Evolutionary conservation across 768 basidiomycete genomes (phyloP).

Genomic region (Lentinula detonsa): DNA sequence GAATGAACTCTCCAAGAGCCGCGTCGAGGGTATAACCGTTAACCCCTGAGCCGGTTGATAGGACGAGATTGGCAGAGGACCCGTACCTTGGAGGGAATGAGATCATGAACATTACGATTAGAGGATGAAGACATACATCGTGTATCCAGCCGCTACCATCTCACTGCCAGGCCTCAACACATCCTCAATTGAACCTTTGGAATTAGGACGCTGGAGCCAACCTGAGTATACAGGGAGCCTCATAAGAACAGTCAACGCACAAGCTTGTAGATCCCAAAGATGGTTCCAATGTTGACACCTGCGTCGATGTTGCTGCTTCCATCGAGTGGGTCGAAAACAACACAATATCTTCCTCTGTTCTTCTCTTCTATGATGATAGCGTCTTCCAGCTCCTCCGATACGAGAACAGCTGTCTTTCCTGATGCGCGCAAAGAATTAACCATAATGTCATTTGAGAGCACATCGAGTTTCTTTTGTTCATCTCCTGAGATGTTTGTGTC

Average conservation of each 20-base stretch:
- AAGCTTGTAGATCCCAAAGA: conserved; percentile 93
- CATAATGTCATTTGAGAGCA: conserved; percentile 99
- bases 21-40: conserved; percentile 98
- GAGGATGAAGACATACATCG: conserved; percentile 60
- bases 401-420: conserved; percentile 95
- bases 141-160: conserved; percentile 98
- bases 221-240: neutral
- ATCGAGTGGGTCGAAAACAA: conserved; percentile 97
- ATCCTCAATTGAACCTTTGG: conserved; percentile 75
- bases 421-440: conserved; percentile 92
- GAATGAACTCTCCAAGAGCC: conserved; percentile 94
- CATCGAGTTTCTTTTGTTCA: conserved; percentile 98
- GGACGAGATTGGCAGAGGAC: conserved; percentile 93
- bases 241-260: conserved; percentile 39
- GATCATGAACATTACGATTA: neutral
- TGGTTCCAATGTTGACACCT: conserved; percentile 96
- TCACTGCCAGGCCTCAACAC: conserved; percentile 91
- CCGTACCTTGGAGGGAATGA: conserved; percentile 47
- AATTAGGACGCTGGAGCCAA: conserved; percentile 55
- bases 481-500: conserved; percentile 97
- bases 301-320: conserved; percentile 97
- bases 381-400: conserved; percentile 92
- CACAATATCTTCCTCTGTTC: conserved; percentile 86
- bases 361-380: conserved; percentile 84
- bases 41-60: conserved; percentile 92